Conservation (phyloP, 75 land plant genomes). For the Azolla pinnata region DNA sequence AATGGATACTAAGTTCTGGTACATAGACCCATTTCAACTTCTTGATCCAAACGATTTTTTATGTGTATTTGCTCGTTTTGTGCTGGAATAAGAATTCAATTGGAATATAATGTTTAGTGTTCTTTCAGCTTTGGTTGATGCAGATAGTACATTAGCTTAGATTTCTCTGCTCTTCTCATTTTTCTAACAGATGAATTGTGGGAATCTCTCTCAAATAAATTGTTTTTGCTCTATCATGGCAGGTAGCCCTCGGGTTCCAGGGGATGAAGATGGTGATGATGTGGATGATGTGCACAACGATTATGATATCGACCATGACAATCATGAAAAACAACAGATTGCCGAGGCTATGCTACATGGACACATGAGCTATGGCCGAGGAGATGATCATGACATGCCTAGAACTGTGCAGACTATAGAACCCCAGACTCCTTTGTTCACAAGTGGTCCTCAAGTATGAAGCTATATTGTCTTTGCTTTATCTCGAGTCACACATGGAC, state of each 20-base stretch:
- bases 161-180: background rate
- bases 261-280: conserved; percentile 61
- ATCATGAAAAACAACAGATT: conserved; percentile 56
- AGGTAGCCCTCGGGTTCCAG: conserved; percentile 63
- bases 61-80: too few relatives aligned
- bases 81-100: too few relatives aligned
- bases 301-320: conserved; percentile 36
- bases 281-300: conserved; percentile 75
- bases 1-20: too few relatives aligned
- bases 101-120: too few relatives aligned
- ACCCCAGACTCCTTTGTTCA: conserved; percentile 47
- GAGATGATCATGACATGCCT: conserved; percentile 37
- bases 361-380: conserved; percentile 57
- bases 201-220: background rate
- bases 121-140: background rate
- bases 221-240: background rate
- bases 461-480: background rate
- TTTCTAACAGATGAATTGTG: background rate
- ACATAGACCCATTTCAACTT: too few relatives aligned
- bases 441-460: conserved; percentile 42
- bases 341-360: conserved; percentile 70
- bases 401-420: conserved; percentile 42
- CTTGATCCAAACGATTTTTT: too few relatives aligned
- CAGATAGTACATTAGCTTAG: background rate
- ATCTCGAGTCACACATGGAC: background rate